These are phyloP conservation scores for Alternaria solani DNA, from an alignment of 2,329 filamentous ascomycete genomes.

Conservation along the genomic window DNA sequence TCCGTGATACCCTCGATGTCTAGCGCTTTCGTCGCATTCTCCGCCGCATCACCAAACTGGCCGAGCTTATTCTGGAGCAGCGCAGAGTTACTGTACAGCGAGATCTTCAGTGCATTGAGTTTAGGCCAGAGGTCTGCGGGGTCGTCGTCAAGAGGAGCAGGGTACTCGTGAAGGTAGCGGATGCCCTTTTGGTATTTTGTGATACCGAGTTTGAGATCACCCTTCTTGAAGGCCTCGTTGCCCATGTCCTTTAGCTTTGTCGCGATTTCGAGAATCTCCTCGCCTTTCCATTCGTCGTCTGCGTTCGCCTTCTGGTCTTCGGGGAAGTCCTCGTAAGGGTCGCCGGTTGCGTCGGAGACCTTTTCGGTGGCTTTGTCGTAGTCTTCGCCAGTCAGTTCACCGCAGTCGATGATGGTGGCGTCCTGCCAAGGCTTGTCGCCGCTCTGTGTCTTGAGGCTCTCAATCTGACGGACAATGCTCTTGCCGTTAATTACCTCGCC, in stretches of 20 bases:
- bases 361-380: slow-evolving; percentile 73
- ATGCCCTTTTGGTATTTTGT: slow-evolving; percentile 95
- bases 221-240: slow-evolving; percentile 88
- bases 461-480: slow-evolving; percentile 86
- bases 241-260: slow-evolving; percentile 88
- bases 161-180: slow-evolving; percentile 87
- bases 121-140: slow-evolving; percentile 71
- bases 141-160: slow-evolving; percentile 73
- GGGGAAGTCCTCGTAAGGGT: slow-evolving; percentile 94
- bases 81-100: slow-evolving; percentile 87
- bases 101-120: slow-evolving; percentile 79
- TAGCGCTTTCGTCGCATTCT: slow-evolving; percentile 76
- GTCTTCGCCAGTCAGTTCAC: slow-evolving; percentile 78
- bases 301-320: slow-evolving; percentile 71
- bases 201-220: slow-evolving; percentile 73
- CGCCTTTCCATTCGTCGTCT: slow-evolving; percentile 69
- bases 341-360: slow-evolving; percentile 79
- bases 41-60: slow-evolving; percentile 73
- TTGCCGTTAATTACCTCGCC: slow-evolving; percentile 94
- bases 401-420: slow-evolving; percentile 74
- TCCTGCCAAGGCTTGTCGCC: slow-evolving; percentile 81
- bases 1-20: slow-evolving; percentile 69
- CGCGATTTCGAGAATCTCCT: slow-evolving; percentile 78
- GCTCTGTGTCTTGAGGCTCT: slow-evolving; percentile 77
- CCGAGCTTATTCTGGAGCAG: slow-evolving; percentile 84